These are phyloP conservation scores for Tetrahymena borealis DNA, from an alignment of 73 alveolate genomes.

Conservation along the genomic window DNA sequence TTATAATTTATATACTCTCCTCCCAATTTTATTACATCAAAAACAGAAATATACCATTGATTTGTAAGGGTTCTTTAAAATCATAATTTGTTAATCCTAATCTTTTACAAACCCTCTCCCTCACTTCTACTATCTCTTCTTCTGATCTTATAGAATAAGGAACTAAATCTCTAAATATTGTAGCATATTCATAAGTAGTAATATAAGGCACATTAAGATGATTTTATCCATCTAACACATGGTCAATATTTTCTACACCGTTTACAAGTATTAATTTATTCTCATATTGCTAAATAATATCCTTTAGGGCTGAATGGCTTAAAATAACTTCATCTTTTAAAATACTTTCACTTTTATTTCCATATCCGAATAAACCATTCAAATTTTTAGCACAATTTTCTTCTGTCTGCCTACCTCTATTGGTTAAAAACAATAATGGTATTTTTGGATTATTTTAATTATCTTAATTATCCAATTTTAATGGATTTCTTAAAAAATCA, in stretches of 20 bases:
- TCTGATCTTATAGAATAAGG: too few species aligned
- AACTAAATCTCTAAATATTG: too few species aligned
- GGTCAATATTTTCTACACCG: slow-evolving; percentile 48
- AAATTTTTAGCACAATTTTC: slow-evolving; percentile 37
- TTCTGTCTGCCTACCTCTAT: slow-evolving; percentile 69
- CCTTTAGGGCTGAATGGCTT: slow-evolving; percentile 55
- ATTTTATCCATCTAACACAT: slow-evolving; percentile 39
- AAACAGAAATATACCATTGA: neutral
- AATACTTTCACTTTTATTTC: too few species aligned
- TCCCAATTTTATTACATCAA: slow-evolving; percentile 19
- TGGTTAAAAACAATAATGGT: slow-evolving; percentile 54
- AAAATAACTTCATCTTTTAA: slow-evolving; percentile 36
- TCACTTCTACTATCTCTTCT: too few species aligned
- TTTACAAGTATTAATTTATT: slow-evolving; percentile 41
- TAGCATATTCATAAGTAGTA: too few species aligned
- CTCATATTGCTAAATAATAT: slow-evolving; percentile 20
- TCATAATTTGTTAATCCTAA: slow-evolving; percentile 6
- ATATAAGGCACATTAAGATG: neutral
- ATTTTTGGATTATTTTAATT: neutral
- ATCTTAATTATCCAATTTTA: neutral
- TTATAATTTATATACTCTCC: neutral
- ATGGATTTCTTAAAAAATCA: neutral
- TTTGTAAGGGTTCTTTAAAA: neutral
- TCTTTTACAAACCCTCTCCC: slow-evolving; percentile 27
- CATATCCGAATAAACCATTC: slow-evolving; percentile 26